Evolutionary conservation across 2,329 filamentous ascomycete genomes (phyloP), one percentile per base, ranked within the genome.

Genomic region (Aspergillus hortae): DNA sequence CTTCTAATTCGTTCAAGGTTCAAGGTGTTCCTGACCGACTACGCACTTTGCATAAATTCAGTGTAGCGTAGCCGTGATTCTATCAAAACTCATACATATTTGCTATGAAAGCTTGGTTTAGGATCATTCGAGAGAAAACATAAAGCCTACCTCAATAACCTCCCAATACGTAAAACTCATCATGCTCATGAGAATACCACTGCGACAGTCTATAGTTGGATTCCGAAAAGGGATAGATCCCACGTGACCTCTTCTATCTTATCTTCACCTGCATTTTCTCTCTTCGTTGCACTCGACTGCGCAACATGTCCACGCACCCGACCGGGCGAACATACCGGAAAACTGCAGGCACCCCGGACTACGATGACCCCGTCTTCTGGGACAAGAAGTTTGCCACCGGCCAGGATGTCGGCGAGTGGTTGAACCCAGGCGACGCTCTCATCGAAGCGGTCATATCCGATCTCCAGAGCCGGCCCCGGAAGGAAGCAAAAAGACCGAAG

Each of bases 361-460:
- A 71, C 38, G 68, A 71, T 36, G 57, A 64, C 7, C 54, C 67
- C 1, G 46, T 53, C 9, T 71, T 63, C 55, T 71, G 69, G 69
- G 63, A 71, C 49, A 48, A 27, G 7, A 66, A 64, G 32, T 71
- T 71, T 47, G 65, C 64, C 27, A 65, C 59, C n/a, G 67, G 67
- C n/a, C 57, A 57, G 12, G 69, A 71, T 62, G 63, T 69, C 12
- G 68, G 69, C 23, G 69, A 71, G 58, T 71, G 69, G 69, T 49
- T 71, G 51, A 71, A 71, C 44, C 49, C 67, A 1, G 69, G 69
- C 27, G 65, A 70, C 23, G 49, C 51, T 17, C 52, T 70, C 10
- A 49, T 71, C 17, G 66, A 67, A 7, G 55, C 57, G 3, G 61
- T 60, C 4, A 23, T 70, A 44, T 53, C 59, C 9, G 56, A 64